phyloP scores from a whole-genome alignment of 345 rosid species.

The Garcia nutans region DNA sequence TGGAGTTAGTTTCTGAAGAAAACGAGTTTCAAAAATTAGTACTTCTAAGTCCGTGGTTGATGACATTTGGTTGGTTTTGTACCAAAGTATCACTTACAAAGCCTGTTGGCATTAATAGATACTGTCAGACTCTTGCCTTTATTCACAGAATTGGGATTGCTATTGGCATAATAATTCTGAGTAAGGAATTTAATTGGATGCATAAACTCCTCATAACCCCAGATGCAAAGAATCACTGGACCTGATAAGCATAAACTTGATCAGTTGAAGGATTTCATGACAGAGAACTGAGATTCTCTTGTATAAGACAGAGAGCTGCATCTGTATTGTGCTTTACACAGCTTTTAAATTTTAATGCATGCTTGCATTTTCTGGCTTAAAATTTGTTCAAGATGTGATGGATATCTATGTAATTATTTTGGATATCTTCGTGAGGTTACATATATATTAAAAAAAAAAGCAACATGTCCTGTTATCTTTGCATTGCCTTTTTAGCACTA shows the following conservation, averaged over 20 bases:
- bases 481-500: constrained; percentile 6
- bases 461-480: not conserved
- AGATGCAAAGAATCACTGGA: not conserved
- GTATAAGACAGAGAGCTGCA: not conserved
- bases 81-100: not conserved
- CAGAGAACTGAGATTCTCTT: not conserved
- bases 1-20: not conserved
- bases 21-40: not conserved
- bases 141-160: no score
- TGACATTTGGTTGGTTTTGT: not conserved
- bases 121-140: no score
- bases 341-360: no score
- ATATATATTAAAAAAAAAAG: not conserved
- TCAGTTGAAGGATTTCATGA: not conserved
- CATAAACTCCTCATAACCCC: no score
- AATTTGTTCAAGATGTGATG: not conserved
- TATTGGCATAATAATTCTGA: no score
- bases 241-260: not conserved
- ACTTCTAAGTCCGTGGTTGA: not conserved
- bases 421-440: not conserved
- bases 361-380: not conserved
- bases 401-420: not conserved
- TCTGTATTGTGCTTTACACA: not conserved
- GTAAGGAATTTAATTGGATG: no score
- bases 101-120: constrained; percentile 7